phyloP scores from a whole-genome alignment of 257 asterid species.

The Lithospermum erythrorhizon region DNA sequence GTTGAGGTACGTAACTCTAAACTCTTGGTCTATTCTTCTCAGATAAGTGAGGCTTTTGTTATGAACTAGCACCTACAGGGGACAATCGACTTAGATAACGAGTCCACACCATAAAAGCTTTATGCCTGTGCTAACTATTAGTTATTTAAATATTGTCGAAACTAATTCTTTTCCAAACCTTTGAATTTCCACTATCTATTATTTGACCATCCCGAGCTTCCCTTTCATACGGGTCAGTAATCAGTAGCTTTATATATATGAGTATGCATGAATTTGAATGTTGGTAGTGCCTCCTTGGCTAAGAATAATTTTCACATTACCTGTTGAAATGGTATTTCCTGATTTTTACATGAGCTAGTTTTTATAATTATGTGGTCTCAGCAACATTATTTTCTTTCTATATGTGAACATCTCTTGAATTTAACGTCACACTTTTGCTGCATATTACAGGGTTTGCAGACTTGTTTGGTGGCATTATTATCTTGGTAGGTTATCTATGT shows the following conservation, averaged over 20 bases:
- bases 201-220: too few species aligned
- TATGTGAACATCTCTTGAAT: constrained; percentile 1
- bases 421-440: constrained; percentile 18
- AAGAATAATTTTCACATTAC: too few species aligned
- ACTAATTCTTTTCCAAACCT: not conserved
- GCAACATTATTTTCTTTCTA: not conserved
- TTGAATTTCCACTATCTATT: too few species aligned
- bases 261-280: too few species aligned
- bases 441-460: constrained; percentile 71
- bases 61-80: not conserved
- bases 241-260: too few species aligned
- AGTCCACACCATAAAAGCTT: not conserved
- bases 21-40: not conserved
- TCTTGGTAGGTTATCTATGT: constrained; percentile 55
- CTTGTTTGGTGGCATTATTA: constrained; percentile 81
- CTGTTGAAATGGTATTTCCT: too few species aligned
- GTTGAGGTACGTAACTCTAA: constrained; percentile 50
- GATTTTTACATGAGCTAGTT: not conserved
- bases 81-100: not conserved
- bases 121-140: not conserved
- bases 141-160: not conserved
- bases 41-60: not conserved
- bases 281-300: too few species aligned
- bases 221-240: too few species aligned
- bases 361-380: not conserved